phyloP scores from a whole-genome alignment of 106 monocot genomes.

The Iris macrosiphon region DNA sequence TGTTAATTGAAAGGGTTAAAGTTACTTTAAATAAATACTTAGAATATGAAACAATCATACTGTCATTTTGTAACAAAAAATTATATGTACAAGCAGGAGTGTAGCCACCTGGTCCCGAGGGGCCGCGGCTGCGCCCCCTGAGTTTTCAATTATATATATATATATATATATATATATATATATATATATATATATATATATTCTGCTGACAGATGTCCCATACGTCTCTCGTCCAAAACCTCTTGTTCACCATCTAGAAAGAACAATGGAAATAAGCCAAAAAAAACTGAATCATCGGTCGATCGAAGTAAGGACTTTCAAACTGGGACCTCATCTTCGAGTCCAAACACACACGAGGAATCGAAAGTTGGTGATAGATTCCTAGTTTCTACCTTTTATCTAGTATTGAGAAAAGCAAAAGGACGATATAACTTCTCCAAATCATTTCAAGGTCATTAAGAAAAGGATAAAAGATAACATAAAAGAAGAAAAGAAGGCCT shows the following conservation, averaged over 20 bases:
- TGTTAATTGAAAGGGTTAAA: too few species aligned
- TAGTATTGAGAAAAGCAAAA: not conserved
- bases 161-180: too few species aligned
- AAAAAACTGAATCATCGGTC: not conserved
- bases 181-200: too few species aligned
- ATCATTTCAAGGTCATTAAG: slow-evolving; percentile 24
- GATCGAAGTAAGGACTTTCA: not conserved
- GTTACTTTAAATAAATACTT: too few species aligned
- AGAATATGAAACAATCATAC: too few species aligned
- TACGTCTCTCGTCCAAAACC: not conserved
- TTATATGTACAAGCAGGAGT: too few species aligned
- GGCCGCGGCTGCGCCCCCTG: too few species aligned
- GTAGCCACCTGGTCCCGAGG: too few species aligned
- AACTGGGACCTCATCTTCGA: not conserved
- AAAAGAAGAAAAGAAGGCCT: slow-evolving; percentile 28
- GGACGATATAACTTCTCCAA: not conserved
- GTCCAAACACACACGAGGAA: too few species aligned
- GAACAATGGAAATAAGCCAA: not conserved
- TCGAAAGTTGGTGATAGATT: not conserved
- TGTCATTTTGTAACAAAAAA: too few species aligned
- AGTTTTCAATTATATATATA: too few species aligned
- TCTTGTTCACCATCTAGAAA: not conserved
- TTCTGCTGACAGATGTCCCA: slow-evolving; percentile 8
- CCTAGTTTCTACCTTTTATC: not conserved
- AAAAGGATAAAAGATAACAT: slow-evolving; percentile 25